Evolutionary conservation across 768 basidiomycete species (phyloP), one percentile per base, ranked within the genome.

Genomic region (Lentinula boryana): DNA sequence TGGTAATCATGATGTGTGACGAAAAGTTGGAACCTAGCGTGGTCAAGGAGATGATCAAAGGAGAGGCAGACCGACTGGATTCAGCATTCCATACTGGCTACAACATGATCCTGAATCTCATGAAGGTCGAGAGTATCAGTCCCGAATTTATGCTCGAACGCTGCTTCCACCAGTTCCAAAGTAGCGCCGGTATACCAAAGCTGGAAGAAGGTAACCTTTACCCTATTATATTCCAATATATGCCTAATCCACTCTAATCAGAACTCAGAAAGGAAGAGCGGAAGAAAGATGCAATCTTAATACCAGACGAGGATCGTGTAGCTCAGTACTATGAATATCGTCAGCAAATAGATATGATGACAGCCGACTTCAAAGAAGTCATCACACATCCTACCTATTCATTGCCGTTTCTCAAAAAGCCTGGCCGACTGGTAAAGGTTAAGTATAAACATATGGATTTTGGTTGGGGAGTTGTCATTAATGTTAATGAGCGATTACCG

Each of bases 1-100:
- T 98, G 53, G 97, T 99, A 54, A 98, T 99, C 67, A 91, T 99
- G 93, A 98, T 99, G 97, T 91, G 91, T 71, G 97, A 98, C 72
- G 94, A 98, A 76, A 98, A 97, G 74, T 80, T 99, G 48, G 97
- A 98, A 67, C 95, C 97, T 0, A 71, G 83, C 1, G 85, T 89
- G 0, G 95, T 96, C 41, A 98, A 96, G 78, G 82, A 80, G 56
- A 99, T 99, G 97, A 89, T 99, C 68, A 98, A 98, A 74, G 97
- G 97, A 49, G 90, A 96, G 76, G 95, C 97, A 4, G 96, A 99
- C 71, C 81, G 95, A 51, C 78, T 99, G 56, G 95, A 98, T 73
- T 99, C 97, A 6, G 97, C 96, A 3, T 99, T 99, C 78, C 94
- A 98, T 74, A 78, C 98, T 13, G 95, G 96, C n/a, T 99, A 99